Evolutionary conservation across 2,329 filamentous ascomycete species (phyloP), one percentile per base, ranked within the genome.

Genomic region (Colletotrichum kahawae): DNA sequence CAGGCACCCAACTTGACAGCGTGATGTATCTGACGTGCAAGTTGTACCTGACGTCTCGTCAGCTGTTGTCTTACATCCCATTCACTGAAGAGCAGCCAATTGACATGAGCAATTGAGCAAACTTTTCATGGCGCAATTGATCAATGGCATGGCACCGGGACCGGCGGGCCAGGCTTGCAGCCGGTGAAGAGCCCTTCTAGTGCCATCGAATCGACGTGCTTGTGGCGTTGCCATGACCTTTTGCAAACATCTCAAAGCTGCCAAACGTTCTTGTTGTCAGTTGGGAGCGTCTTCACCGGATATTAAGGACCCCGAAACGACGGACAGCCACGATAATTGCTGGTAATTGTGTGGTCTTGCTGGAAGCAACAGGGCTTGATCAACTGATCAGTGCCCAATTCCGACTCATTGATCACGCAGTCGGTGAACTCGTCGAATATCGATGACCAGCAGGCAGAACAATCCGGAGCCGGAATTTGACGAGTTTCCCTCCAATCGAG

Each of bases 11-110:
- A 16, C 27, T 57, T 68, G 24, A 21, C 33, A 36, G 34, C 51
- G 29, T 31, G 43, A 51, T 57, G n/a, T 43, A 9, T 63, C 62
- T 24, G 51, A 59, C 51, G 21, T 66, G 65, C 27, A 31, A 21
- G 13, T 65, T 31, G 68, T 72, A 24, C 75, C 60, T 75, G 59
- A 54, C 68, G 43, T 67, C 68, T 77, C 62, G 75, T 75, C 70
- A 70, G 24, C 67, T 66, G 24, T 60, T 54, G 71, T 74, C 36
- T 27, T 36, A 70, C 71, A 31, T 56, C 24, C 18, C 18, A 29
- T 38, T 54, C 38, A 56, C n/a, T 24, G 29, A 31, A 43, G 34
- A 48, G 13, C 27, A 9, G 12, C 65, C 54, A 62, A 62, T 24
- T 57, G 65, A 43, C 43, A 14, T 57, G 24, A 33, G 34, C 14